These are phyloP conservation scores for Phyllosticta ampelicida DNA, from an alignment of 2,329 filamentous ascomycete genomes.

Conservation along the genomic window DNA sequence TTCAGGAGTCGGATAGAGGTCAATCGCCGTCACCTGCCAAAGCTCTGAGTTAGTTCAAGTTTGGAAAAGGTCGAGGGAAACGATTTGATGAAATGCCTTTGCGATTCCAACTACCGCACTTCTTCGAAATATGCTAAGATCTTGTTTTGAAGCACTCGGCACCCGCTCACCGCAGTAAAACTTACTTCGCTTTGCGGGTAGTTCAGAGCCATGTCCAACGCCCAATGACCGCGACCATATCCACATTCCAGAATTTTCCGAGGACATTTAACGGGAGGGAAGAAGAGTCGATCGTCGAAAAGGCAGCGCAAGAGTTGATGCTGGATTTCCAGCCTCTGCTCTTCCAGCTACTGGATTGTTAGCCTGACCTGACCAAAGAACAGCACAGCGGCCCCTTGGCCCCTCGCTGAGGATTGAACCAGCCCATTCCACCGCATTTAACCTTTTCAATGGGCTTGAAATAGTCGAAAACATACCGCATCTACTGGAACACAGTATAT, in stretches of 20 bases:
- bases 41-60: not conserved
- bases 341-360: slow-evolving; percentile 21
- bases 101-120: not conserved
- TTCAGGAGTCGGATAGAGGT: slow-evolving; percentile 24
- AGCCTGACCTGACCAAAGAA: slow-evolving; percentile 3
- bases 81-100: not conserved
- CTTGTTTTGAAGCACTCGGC: not conserved
- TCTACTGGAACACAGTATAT: slow-evolving; percentile 32
- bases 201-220: slow-evolving; percentile 25
- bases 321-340: slow-evolving; percentile 25
- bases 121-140: not conserved
- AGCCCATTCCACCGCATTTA: not conserved
- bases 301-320: slow-evolving; percentile 23
- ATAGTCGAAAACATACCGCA: slow-evolving; percentile 16
- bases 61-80: not conserved
- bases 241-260: slow-evolving; percentile 28
- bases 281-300: slow-evolving; percentile 20
- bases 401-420: not conserved
- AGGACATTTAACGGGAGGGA: slow-evolving; percentile 22
- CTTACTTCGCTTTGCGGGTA: slow-evolving; percentile 28
- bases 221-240: slow-evolving; percentile 30
- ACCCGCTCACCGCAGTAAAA: not conserved
- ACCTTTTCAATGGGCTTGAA: not conserved
- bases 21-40: slow-evolving; percentile 26
- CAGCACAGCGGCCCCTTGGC: not conserved